phyloP scores from a whole-genome alignment of 345 rosid species.

The Combretum micranthum region DNA sequence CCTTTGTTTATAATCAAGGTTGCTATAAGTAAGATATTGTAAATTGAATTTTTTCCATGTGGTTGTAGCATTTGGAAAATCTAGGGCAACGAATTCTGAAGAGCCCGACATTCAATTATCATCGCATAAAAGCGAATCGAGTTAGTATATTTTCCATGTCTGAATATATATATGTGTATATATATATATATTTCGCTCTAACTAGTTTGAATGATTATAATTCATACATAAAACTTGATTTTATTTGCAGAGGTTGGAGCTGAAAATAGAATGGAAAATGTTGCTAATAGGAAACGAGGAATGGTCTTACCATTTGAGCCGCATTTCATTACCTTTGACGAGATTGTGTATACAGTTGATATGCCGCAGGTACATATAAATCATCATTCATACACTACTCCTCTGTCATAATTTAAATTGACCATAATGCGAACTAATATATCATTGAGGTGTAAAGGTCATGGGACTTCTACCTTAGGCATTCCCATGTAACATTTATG shows the following conservation, averaged over 20 bases:
- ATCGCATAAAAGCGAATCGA: neutral
- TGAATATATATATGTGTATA: too few relatives aligned
- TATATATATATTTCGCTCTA: too few relatives aligned
- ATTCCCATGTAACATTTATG: too few relatives aligned
- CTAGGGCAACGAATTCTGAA: slow-evolving; percentile 13
- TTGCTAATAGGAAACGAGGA: slow-evolving; percentile 34
- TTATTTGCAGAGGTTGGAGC: neutral
- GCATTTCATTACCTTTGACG: slow-evolving; percentile 45
- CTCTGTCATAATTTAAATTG: too few relatives aligned
- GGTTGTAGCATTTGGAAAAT: slow-evolving; percentile 24
- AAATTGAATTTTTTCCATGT: neutral
- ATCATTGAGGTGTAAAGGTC: too few relatives aligned
- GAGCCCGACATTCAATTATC: slow-evolving; percentile 12
- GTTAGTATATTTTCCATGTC: neutral
- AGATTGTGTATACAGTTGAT: slow-evolving; percentile 51
- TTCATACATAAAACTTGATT: neutral
- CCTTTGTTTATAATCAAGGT: neutral
- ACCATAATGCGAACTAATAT: too few relatives aligned
- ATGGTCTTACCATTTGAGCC: slow-evolving; percentile 68
- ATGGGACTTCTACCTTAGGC: too few relatives aligned
- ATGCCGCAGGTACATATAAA: slow-evolving; percentile 48
- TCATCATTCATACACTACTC: too few relatives aligned
- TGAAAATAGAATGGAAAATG: slow-evolving; percentile 3
- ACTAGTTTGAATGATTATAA: too few relatives aligned
- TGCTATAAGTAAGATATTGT: neutral